Base-by-base conservation (phyloP, 192 early-diverging fungal genomes). In the Nowakowskiella sp. region DNA sequence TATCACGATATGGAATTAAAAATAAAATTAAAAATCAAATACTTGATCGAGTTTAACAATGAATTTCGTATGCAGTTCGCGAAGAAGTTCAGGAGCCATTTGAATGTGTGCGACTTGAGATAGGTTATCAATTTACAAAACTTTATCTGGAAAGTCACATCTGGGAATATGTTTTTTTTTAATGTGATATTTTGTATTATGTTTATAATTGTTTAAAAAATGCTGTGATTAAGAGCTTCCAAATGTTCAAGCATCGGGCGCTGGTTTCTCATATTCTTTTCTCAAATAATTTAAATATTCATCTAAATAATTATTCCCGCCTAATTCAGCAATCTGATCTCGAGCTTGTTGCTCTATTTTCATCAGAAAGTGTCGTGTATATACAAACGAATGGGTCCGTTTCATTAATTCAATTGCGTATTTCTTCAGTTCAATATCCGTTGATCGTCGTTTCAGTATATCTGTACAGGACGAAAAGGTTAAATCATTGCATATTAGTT, bases 381-480 rank as follows among this genome's bases (percentile, higher is more conserved):
- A 93, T 8, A 85, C 82, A 50, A 99, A 92, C 7, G 90, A 84
- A 19, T 70, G 51, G 1, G 85, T 82, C 51, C 79, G 72, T 33
- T 85, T 67, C 83, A 96, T 82, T 31, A 94, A 54, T 52, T 74
- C 66, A 36, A 99, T 75, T 0, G 92, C 93, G 47, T 90, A 91
- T 46, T 71, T 69, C 56, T 99, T 99, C 21, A 99, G 66, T 32
- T 93, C 85, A 1, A 79, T 58, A 27, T 85, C 85, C 2, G 70
- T 72, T 6, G 92, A 88, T 36, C 81, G 83, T 64, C 97, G 92
- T 48, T 86, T 81, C 44, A 99, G 57, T 49, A 99, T 99, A 57
- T 84, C 84, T 77, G 51, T 4, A 25, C 23, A n/a, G n/a, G 1
- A 22, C 10, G 1, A n/a, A 46, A 6, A 21, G 31, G 27, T 42